These are phyloP conservation scores for Lolium rigidum DNA, from an alignment of 176 grass and related monocot genomes.

Conservation along the genomic window DNA sequence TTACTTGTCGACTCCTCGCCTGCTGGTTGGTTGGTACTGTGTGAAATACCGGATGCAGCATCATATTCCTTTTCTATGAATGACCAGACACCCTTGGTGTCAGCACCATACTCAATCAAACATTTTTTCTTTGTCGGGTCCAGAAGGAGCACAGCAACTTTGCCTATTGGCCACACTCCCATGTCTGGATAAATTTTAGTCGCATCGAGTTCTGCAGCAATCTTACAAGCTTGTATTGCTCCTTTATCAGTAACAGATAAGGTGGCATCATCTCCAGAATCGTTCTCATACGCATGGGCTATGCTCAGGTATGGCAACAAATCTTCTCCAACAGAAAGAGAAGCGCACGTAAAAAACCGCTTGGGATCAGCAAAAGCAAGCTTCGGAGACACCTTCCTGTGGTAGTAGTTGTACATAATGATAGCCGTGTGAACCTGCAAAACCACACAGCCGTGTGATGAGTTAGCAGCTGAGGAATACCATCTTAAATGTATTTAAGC, in stretches of 20 bases:
- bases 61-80: constrained; percentile 61
- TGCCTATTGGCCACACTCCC: constrained; percentile 57
- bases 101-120: constrained; percentile 51
- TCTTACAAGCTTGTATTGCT: constrained; percentile 52
- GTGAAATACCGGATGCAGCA: background rate
- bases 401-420: constrained; percentile 81
- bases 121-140: constrained; percentile 55
- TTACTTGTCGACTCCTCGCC: constrained; percentile 13
- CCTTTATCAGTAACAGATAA: constrained; percentile 52
- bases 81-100: constrained; percentile 59
- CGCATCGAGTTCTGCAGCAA: constrained; percentile 52
- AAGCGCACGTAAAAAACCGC: constrained; percentile 44
- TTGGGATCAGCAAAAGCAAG: constrained; percentile 46
- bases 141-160: constrained; percentile 62
- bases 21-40: background rate
- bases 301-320: constrained; percentile 43
- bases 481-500: background rate
- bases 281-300: constrained; percentile 23
- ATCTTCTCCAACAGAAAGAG: constrained; percentile 27
- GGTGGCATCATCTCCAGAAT: background rate
- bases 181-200: constrained; percentile 28
- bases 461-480: background rate
- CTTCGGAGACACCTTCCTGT: constrained; percentile 56
- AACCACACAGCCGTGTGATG: background rate
- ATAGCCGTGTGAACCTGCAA: constrained; percentile 69